Conservation (phyloP, 177 flowering plant species). For the Telopea speciosissima region DNA sequence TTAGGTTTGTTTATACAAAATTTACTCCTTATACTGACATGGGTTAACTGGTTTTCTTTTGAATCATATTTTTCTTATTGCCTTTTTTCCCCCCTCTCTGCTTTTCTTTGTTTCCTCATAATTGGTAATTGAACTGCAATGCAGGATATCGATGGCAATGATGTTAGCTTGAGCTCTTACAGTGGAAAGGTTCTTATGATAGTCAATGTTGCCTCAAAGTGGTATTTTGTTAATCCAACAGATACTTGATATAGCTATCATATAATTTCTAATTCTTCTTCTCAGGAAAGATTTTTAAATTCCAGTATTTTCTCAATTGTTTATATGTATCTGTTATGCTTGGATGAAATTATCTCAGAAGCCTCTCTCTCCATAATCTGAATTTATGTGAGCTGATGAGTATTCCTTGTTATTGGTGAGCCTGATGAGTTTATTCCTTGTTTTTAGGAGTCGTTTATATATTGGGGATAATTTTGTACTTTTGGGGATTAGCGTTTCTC, state of each 20-base stretch:
- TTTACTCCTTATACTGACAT: background rate
- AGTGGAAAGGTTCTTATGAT: slow-evolving; percentile 80
- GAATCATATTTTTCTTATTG: background rate
- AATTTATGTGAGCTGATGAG: background rate
- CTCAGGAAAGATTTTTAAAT: background rate
- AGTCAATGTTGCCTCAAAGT: slow-evolving; percentile 92
- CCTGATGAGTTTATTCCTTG: no score
- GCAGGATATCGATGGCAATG: slow-evolving; percentile 77
- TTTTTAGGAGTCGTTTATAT: no score
- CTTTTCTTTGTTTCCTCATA: background rate
- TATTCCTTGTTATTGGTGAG: no score
- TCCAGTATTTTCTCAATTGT: background rate
- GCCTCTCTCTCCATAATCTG: background rate
- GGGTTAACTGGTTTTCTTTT: background rate
- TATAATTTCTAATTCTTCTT: background rate
- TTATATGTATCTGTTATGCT: background rate
- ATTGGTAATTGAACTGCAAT: slow-evolving; percentile 5
- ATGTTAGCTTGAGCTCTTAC: slow-evolving; percentile 64
- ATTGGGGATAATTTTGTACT: no score
- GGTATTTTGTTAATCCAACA: slow-evolving; percentile 36
- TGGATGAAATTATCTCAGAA: background rate
- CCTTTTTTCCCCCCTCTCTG: no score
- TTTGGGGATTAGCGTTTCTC: no score
- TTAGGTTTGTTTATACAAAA: background rate
- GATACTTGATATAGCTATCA: background rate